phyloP scores from a whole-genome alignment of 805 yeast species.

The Lachancea mirantina region DNA sequence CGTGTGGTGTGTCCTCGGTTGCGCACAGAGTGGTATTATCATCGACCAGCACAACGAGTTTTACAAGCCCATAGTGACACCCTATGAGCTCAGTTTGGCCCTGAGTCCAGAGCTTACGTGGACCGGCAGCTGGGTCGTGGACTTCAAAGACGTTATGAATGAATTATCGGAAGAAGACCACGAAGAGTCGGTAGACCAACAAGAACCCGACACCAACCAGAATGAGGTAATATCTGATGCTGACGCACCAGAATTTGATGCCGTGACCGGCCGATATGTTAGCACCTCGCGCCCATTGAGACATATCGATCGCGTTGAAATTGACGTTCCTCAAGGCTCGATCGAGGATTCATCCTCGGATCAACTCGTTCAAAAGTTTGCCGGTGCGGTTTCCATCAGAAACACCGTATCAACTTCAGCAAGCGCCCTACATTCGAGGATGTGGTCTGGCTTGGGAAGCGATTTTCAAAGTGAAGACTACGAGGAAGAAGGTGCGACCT shows the following conservation, averaged over 20 bases:
- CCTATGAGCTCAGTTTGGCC: slow-evolving; percentile 82
- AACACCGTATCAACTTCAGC: slow-evolving; percentile 90
- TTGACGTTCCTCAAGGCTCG: slow-evolving; percentile 42
- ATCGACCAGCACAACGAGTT: slow-evolving; percentile 73
- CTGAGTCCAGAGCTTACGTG: slow-evolving; percentile 68
- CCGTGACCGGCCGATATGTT: slow-evolving; percentile 75
- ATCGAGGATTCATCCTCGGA: slow-evolving; percentile 18
- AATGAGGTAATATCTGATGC: slow-evolving; percentile 27
- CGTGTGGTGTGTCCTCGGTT: slow-evolving; percentile 90
- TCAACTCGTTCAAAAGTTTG: slow-evolving; percentile 46
- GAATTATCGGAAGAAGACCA: slow-evolving; percentile 32
- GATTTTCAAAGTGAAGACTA: slow-evolving; percentile 47
- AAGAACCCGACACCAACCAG: slow-evolving; percentile 1
- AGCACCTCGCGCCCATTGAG: slow-evolving; percentile 72
- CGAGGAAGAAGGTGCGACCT: slow-evolving; percentile 60
- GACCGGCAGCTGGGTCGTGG: slow-evolving; percentile 92
- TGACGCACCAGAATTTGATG: slow-evolving; percentile 78
- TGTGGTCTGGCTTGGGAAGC: slow-evolving; percentile 89
- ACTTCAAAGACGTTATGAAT: slow-evolving; percentile 50
- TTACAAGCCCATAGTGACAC: slow-evolving; percentile 87
- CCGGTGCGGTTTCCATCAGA: slow-evolving; percentile 55
- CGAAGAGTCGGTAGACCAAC: slow-evolving; percentile 13
- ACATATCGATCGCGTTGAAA: slow-evolving; percentile 53
- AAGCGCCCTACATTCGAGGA: slow-evolving; percentile 55
- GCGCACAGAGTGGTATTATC: slow-evolving; percentile 89